Evolutionary conservation across 305 asterid genomes (phyloP).

Genomic region (Euphrasia arctica): DNA sequence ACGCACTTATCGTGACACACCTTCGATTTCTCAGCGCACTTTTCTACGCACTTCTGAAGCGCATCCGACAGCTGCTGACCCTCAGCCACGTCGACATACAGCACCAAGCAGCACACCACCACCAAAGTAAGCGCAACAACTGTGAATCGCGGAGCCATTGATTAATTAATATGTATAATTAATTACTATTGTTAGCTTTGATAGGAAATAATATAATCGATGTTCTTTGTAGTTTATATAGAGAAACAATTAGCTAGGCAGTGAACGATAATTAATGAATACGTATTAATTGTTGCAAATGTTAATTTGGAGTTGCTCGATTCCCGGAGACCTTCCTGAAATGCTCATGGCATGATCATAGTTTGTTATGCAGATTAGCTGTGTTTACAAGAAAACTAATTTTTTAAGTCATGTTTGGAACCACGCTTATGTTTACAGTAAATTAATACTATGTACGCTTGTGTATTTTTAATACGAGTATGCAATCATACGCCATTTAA

Average conservation of each 20-base stretch:
- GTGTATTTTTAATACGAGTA: too few relatives aligned
- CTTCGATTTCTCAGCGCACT: conserved; percentile 16
- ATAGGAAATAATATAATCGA: not conserved
- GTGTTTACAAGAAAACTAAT: not conserved
- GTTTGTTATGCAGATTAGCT: not conserved
- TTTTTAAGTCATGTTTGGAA: too few relatives aligned
- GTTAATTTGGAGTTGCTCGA: not conserved
- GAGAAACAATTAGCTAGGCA: not conserved
- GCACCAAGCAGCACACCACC: conserved; percentile 12
- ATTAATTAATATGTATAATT: not conserved
- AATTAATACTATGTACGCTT: too few relatives aligned
- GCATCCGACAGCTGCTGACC: not conserved
- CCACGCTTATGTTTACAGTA: too few relatives aligned
- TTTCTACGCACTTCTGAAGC: conserved; percentile 15
- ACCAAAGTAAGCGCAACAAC: conserved; percentile 1
- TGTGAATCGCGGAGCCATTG: not conserved
- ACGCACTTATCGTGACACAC: conserved; percentile 21
- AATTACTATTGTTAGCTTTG: not conserved
- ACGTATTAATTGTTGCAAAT: not conserved
- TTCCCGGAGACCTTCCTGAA: not conserved
- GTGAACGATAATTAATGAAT: not conserved
- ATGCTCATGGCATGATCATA: not conserved
- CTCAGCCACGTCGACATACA: conserved; percentile 2
- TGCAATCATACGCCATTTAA: too few relatives aligned
- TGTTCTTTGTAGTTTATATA: not conserved